Conservation (phyloP, 345 rosid species). For the Reutealis trisperma region DNA sequence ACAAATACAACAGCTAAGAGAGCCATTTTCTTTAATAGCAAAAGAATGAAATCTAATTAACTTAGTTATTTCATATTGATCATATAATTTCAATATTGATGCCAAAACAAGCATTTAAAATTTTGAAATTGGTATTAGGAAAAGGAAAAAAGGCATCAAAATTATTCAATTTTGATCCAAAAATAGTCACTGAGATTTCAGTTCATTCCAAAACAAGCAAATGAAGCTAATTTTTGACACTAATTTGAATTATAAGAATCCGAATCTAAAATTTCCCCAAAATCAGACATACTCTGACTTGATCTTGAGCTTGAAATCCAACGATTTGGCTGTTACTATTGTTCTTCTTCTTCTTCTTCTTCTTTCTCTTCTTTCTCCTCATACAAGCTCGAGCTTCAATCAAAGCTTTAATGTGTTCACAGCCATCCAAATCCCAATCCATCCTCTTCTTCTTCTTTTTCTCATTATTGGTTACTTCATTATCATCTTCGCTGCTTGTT, state of each 20-base stretch:
- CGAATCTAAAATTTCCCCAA: not conserved
- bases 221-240: not conserved
- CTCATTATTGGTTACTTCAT: not conserved
- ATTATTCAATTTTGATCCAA: no score
- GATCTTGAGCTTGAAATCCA: constrained; percentile 4
- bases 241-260: no score
- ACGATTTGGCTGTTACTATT: no score
- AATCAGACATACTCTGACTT: constrained; percentile 2
- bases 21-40: not conserved
- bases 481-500: not conserved
- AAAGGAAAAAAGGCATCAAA: not conserved
- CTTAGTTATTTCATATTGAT: not conserved
- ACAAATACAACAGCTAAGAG: not conserved
- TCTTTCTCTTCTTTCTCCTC: constrained; percentile 7
- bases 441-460: constrained; percentile 11
- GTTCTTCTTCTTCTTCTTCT: not conserved
- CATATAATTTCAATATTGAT: not conserved
- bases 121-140: not conserved
- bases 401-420: constrained; percentile 12
- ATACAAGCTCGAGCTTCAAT: constrained; percentile 15
- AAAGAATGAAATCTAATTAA: not conserved
- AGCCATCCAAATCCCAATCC: constrained; percentile 11
- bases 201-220: not conserved
- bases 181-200: no score
- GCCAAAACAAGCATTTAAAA: not conserved